A percentile compares a stretch with the other conserved stretches of the same genome.
Evolutionary conservation across 371 early-diverging fungal genomes (phyloP).

Genomic region (Mucor saturninus): DNA sequence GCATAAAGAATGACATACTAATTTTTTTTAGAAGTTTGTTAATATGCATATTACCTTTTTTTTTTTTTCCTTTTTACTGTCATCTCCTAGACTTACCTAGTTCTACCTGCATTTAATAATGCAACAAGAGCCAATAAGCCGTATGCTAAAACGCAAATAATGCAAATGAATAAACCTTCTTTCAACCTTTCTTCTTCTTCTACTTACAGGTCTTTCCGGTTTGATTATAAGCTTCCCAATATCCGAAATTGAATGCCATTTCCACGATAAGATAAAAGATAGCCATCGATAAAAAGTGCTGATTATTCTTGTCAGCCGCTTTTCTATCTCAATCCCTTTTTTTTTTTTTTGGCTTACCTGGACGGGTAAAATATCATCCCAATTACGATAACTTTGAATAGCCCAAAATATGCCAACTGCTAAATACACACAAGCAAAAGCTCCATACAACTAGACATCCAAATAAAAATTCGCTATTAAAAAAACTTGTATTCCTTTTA

Average conservation of each 20-base stretch:
- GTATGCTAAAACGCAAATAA: conserved; percentile 44
- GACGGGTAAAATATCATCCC: conserved; percentile 87
- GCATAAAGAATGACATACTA: conserved; percentile 91
- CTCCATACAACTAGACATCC: conserved; percentile 49
- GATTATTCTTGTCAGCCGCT: not conserved
- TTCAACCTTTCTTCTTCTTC: not conserved
- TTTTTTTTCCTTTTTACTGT: not conserved
- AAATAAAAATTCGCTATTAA: not conserved
- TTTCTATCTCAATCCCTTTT: not conserved
- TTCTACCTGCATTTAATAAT: conserved; percentile 87
- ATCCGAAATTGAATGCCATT: conserved; percentile 91
- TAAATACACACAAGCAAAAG: conserved; percentile 73
- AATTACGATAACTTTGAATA: conserved; percentile 73
- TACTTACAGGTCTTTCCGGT: conserved; percentile 63
- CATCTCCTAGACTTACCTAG: conserved; percentile 48
- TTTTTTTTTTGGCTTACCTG: conserved; percentile 49
- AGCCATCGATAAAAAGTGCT: conserved; percentile 85
- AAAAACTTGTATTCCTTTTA: not conserved
- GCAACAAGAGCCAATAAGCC: conserved; percentile 68
- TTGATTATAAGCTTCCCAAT: conserved; percentile 79
- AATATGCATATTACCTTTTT: not conserved
- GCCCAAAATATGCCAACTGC: conserved; percentile 79
- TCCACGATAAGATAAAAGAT: conserved; percentile 86
- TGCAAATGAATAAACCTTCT: not conserved
- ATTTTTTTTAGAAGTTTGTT: not conserved